These are phyloP conservation scores for Xylaria longipes DNA, from an alignment of 495 filamentous ascomycete genomes.

Conservation along the genomic window DNA sequence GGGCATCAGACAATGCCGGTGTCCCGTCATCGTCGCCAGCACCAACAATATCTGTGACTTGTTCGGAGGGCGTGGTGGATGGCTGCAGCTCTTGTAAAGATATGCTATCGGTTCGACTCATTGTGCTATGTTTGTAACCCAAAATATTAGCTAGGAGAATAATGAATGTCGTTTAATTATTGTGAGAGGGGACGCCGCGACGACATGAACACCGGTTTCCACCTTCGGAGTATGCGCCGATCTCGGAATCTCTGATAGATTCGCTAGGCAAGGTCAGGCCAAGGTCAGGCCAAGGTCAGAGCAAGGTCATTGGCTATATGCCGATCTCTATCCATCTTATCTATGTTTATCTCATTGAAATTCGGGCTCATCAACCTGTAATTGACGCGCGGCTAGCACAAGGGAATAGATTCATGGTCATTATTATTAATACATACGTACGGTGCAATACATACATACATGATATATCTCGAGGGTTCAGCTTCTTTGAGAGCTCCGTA, in stretches of 20 bases:
- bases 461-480: not conserved
- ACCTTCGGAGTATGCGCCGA: slow-evolving; percentile 15
- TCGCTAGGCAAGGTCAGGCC: not conserved
- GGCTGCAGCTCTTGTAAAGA: not conserved
- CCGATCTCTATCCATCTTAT: not conserved
- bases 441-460: not conserved
- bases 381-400: not conserved
- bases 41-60: not conserved
- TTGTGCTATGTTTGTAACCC: not conserved
- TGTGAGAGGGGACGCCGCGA: not conserved
- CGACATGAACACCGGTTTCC: not conserved
- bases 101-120: slow-evolving; percentile 15
- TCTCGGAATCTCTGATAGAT: slow-evolving; percentile 8
- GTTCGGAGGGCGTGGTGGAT: not conserved
- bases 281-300: no score
- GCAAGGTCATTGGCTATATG: not conserved
- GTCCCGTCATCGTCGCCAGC: slow-evolving; percentile 12
- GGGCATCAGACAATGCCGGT: slow-evolving; percentile 16
- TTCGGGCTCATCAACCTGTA: not conserved
- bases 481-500: not conserved
- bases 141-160: not conserved
- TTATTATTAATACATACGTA: not conserved
- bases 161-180: not conserved
- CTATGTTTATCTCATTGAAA: not conserved
- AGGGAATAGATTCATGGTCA: not conserved